Evolutionary conservation across 306 rosid genomes (phyloP).

Genomic region (Sphenostylis stenocarpa): DNA sequence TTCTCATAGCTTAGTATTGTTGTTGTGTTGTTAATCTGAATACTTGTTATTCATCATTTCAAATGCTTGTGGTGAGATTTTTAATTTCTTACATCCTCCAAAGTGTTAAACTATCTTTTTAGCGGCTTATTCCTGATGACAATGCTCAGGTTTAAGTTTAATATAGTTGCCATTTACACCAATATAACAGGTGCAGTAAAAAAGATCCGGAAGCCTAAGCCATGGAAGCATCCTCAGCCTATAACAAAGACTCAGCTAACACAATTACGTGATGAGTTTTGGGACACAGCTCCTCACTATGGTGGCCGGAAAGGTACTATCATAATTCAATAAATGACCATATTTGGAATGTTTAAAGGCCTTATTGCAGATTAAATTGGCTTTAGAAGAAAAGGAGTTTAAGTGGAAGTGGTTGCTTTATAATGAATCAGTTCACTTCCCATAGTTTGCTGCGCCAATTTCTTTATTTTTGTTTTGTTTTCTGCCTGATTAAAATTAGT

Average conservation of each 20-base stretch:
- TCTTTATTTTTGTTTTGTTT: slow-evolving; percentile 1
- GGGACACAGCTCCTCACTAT: slow-evolving; percentile 99
- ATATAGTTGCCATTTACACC: slow-evolving; percentile 13
- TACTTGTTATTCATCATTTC: neutral
- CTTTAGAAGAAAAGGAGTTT: slow-evolving; percentile 13
- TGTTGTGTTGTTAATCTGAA: neutral
- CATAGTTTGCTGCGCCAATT: slow-evolving; percentile 10
- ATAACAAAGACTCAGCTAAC: slow-evolving; percentile 83
- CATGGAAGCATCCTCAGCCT: slow-evolving; percentile 99
- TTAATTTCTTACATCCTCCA: neutral
- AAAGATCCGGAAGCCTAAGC: slow-evolving; percentile 91
- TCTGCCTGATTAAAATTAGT: slow-evolving; percentile 2
- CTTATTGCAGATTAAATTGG: slow-evolving; percentile 7
- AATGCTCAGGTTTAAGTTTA: slow-evolving; percentile 19
- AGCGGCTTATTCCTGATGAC: slow-evolving; percentile 25
- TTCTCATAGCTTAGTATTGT: neutral
- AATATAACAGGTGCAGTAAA: slow-evolving; percentile 58
- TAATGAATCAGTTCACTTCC: neutral
- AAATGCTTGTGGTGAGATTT: neutral
- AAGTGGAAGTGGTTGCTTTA: neutral
- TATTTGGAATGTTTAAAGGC: slow-evolving; percentile 14
- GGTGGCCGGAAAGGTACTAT: slow-evolving; percentile 91
- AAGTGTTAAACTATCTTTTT: neutral
- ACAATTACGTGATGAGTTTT: slow-evolving; percentile 93
- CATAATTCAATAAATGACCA: neutral